Conservation (phyloP, 2,329 filamentous ascomycete species). For the Chlorencoelia australis region DNA sequence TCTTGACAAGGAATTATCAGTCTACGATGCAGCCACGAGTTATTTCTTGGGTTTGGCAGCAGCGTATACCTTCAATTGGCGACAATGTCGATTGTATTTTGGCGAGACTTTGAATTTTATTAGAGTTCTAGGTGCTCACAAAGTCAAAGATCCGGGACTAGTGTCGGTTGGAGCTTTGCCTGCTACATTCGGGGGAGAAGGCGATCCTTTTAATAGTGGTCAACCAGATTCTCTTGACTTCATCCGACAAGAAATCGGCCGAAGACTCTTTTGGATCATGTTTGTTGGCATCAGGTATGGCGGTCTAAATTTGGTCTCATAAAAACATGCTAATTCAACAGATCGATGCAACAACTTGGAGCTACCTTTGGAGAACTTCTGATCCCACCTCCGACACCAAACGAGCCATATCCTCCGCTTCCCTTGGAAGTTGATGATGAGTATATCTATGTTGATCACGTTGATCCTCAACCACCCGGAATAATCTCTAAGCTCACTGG, state of each 20-base stretch:
- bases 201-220: slow-evolving; percentile 6
- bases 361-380: slow-evolving; percentile 60
- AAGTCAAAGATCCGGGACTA: slow-evolving; percentile 34
- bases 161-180: slow-evolving; percentile 21
- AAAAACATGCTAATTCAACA: slow-evolving; percentile 23
- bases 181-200: slow-evolving; percentile 16
- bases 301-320: neutral
- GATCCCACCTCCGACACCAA: slow-evolving; percentile 66
- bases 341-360: slow-evolving; percentile 70
- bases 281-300: slow-evolving; percentile 60
- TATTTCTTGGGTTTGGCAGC: slow-evolving; percentile 63
- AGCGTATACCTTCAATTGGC: slow-evolving; percentile 58
- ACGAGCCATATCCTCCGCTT: slow-evolving; percentile 66
- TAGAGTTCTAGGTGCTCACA: slow-evolving; percentile 55
- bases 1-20: slow-evolving; percentile 43
- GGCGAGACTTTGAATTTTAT: slow-evolving; percentile 62
- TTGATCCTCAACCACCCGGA: slow-evolving; percentile 59
- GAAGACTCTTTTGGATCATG: slow-evolving; percentile 77
- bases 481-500: slow-evolving; percentile 63
- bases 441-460: slow-evolving; percentile 61
- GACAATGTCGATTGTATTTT: slow-evolving; percentile 59
- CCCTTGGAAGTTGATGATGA: slow-evolving; percentile 78
- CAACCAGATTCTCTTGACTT: slow-evolving; percentile 41
- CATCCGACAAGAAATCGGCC: slow-evolving; percentile 62
- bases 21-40: slow-evolving; percentile 60